These are phyloP conservation scores for Gynostemma pentaphyllum DNA, from an alignment of 306 rosid species.

Conservation along the genomic window DNA sequence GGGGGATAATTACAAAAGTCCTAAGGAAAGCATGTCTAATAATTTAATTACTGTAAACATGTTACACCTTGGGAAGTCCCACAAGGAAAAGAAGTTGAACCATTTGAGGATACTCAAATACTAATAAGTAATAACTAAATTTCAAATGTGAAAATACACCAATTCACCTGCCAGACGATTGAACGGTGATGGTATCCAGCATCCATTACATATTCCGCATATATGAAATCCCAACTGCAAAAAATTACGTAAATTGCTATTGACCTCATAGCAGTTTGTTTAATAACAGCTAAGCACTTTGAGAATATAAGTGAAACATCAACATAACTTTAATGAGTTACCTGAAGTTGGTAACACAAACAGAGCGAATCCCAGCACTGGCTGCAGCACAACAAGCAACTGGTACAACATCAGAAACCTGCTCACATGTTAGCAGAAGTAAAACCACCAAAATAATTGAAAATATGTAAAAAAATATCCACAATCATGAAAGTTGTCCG, in stretches of 20 bases:
- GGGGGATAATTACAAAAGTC: no score
- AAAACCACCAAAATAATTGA: neutral
- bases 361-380: constrained; percentile 93
- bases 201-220: constrained; percentile 93
- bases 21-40: no score
- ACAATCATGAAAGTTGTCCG: neutral
- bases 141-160: constrained; percentile 10
- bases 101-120: neutral
- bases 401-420: constrained; percentile 97
- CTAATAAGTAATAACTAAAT: no score
- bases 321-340: constrained; percentile 9
- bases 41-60: neutral
- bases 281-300: neutral
- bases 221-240: constrained; percentile 98
- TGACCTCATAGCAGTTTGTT: constrained; percentile 3
- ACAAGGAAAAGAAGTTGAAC: neutral
- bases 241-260: constrained; percentile 8
- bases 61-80: neutral
- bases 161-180: constrained; percentile 85
- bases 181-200: constrained; percentile 90
- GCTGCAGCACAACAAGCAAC: constrained; percentile 97
- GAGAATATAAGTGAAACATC: neutral
- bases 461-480: neutral
- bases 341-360: constrained; percentile 97
- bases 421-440: constrained; percentile 16